A percentile compares a stretch with the other conserved stretches of the same genome.
phyloP scores from a whole-genome alignment of 768 basidiomycete species.

The Bullera alba region DNA sequence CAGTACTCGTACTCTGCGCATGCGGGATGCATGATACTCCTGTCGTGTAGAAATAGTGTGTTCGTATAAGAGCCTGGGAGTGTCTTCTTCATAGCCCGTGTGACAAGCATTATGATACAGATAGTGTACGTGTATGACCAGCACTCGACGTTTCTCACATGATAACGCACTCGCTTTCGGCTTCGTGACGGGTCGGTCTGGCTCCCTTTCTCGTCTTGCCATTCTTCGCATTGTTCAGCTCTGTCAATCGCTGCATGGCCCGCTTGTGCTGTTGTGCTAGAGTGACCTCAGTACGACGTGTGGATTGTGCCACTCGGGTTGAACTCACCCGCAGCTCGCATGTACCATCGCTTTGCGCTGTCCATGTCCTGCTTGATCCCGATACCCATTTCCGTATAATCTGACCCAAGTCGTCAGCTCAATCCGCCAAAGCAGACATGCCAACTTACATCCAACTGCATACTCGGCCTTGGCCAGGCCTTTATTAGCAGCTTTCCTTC shows the following conservation, averaged over 20 bases:
- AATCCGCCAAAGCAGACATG: background rate
- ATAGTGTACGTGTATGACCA: conserved; percentile 1
- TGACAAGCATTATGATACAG: no score
- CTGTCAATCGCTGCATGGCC: conserved; percentile 90
- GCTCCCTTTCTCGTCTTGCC: conserved; percentile 62
- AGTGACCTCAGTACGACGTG: background rate
- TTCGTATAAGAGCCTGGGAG: no score
- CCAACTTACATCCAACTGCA: conserved; percentile 65
- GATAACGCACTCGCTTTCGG: conserved; percentile 87
- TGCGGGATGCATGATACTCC: no score
- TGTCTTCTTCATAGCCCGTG: no score
- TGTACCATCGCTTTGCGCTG: conserved; percentile 96
- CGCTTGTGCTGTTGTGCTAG: conserved; percentile 96
- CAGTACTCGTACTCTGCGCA: no score
- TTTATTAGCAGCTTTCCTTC: conserved; percentile 89
- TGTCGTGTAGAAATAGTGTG: no score
- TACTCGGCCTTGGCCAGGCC: conserved; percentile 96
- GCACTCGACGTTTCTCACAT: conserved; percentile 45
- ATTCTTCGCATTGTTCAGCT: conserved; percentile 65
- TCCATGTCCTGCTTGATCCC: conserved; percentile 94
- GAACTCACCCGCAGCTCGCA: conserved; percentile 88
- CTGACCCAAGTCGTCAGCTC: conserved; percentile 43
- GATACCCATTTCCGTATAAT: conserved; percentile 96
- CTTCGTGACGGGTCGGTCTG: conserved; percentile 86
- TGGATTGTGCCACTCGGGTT: background rate